Percentiles rank a stretch among this genome's conserved stretches.
phyloP scores from a whole-genome alignment of 2,329 filamentous ascomycete species.

The Diaporthe citri region DNA sequence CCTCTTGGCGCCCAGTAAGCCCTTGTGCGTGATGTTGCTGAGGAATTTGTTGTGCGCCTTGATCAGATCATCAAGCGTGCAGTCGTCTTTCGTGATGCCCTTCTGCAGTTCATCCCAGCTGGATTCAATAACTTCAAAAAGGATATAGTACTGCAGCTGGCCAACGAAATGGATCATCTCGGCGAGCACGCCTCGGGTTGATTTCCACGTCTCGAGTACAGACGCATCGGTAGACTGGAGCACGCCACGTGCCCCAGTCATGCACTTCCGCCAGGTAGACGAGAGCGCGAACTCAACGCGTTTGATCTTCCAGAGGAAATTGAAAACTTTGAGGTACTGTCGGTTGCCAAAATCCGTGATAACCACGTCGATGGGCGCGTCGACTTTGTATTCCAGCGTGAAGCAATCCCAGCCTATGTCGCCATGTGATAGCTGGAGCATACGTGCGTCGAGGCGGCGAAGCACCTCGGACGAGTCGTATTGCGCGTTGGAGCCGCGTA shows the following conservation, averaged over 20 bases:
- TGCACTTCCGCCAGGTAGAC: slow-evolving; percentile 93
- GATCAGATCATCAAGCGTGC: slow-evolving; percentile 95
- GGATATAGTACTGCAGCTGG: slow-evolving; percentile 97
- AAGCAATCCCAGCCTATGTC: slow-evolving; percentile 99
- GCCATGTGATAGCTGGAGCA: slow-evolving; percentile 95
- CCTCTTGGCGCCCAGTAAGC: slow-evolving; percentile 82
- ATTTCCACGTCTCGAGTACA: slow-evolving; percentile 87
- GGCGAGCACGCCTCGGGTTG: slow-evolving; percentile 86
- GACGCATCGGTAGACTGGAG: slow-evolving; percentile 78
- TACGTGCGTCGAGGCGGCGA: slow-evolving; percentile 92
- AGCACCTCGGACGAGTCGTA: slow-evolving; percentile 94
- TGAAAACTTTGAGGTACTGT: slow-evolving; percentile 99
- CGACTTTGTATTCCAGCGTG: slow-evolving; percentile 98
- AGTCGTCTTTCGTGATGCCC: slow-evolving; percentile 84
- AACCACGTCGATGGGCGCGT: slow-evolving; percentile 95
- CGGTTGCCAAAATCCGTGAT: slow-evolving; percentile 96
- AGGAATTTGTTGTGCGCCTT: slow-evolving; percentile 91
- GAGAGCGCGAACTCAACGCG: slow-evolving; percentile 94
- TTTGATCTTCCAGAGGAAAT: slow-evolving; percentile 98
- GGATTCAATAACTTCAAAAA: slow-evolving; percentile 98
- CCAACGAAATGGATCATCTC: slow-evolving; percentile 99
- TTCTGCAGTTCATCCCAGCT: slow-evolving; percentile 93
- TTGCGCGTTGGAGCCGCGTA: slow-evolving; percentile 96
- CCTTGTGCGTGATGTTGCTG: slow-evolving; percentile 94
- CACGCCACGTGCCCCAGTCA: slow-evolving; percentile 94